A percentile compares a stretch with the other conserved stretches of the same genome.
Conservation (phyloP, 192 early-diverging fungal genomes). For the Podila epigama region DNA sequence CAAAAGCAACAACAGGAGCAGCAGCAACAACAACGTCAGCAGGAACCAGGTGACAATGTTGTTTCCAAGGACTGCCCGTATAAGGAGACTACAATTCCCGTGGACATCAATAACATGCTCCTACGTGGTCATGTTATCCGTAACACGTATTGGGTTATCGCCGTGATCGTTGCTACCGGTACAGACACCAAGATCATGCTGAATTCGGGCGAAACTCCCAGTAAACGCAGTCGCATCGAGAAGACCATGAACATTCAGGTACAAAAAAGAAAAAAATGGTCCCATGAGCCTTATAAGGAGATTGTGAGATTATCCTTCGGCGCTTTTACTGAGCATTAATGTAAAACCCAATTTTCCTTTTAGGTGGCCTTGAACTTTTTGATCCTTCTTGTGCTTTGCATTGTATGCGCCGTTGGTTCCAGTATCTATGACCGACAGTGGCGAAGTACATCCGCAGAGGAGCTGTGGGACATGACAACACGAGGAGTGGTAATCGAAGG, state of each 20-base stretch:
- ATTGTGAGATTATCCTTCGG: no score
- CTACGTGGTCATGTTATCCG: conserved; percentile 88
- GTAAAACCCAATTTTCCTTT: neutral
- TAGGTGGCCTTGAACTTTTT: conserved; percentile 53
- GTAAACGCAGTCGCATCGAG: conserved; percentile 89
- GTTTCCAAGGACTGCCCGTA: neutral
- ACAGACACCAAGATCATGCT: conserved; percentile 91
- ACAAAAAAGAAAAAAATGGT: no score
- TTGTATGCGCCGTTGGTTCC: conserved; percentile 50
- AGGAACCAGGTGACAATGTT: neutral
- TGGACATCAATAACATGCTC: conserved; percentile 84
- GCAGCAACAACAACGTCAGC: neutral
- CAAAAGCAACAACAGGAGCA: neutral
- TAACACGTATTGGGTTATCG: conserved; percentile 93
- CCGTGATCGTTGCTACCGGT: conserved; percentile 85
- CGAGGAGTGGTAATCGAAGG: conserved; percentile 11
- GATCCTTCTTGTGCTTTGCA: conserved; percentile 44
- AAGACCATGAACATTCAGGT: conserved; percentile 82
- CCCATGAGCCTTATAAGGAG: no score
- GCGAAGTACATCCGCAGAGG: conserved; percentile 4
- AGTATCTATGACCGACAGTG: conserved; percentile 24
- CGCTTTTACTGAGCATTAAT: neutral
- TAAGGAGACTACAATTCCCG: conserved; percentile 59
- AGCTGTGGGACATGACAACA: conserved; percentile 13
- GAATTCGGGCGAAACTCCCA: conserved; percentile 90